phyloP scores from a whole-genome alignment of 441 rosid genomes.

The Populus hybrid region DNA sequence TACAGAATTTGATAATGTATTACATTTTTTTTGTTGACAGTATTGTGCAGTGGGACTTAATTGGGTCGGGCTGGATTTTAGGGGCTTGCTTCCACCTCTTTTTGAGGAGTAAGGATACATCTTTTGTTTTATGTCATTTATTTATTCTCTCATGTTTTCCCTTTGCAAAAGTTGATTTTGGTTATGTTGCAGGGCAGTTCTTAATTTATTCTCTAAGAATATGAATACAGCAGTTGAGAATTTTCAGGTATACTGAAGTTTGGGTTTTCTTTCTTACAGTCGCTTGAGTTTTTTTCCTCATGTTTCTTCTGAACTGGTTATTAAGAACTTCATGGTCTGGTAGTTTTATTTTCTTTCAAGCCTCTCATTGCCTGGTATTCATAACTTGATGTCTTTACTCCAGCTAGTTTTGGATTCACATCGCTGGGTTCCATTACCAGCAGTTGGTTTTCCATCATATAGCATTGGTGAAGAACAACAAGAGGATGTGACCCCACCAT shows the following conservation, averaged over 20 bases:
- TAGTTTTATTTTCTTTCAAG: constrained; percentile 15
- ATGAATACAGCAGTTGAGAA: constrained; percentile 78
- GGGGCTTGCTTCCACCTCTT: constrained; percentile 87
- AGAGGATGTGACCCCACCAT: constrained; percentile 91
- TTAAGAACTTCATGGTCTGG: neutral
- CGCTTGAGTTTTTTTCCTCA: constrained; percentile 7
- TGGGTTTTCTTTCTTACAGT: constrained; percentile 8
- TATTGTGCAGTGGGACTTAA: constrained; percentile 96
- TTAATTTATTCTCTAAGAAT: constrained; percentile 85
- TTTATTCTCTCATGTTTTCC: constrained; percentile 1
- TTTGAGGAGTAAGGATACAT: constrained; percentile 71
- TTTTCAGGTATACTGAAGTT: constrained; percentile 65
- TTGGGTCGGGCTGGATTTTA: constrained; percentile 90
- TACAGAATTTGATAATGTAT: constrained; percentile 14
- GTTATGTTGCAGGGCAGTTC: constrained; percentile 64
- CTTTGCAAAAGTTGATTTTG: constrained; percentile 20
- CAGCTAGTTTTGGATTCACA: constrained; percentile 98
- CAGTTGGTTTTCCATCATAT: constrained; percentile 73
- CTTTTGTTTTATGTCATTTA: neutral
- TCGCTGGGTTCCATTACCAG: constrained; percentile 93
- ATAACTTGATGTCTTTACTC: constrained; percentile 27
- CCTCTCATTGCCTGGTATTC: constrained; percentile 11
- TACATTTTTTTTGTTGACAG: constrained; percentile 40
- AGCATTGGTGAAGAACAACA: constrained; percentile 57
- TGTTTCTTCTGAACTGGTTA: neutral